Evolutionary conservation across 192 early-diverging fungal genomes (phyloP), one percentile per base, ranked within the genome.

Genomic region (Backusella tarrabulga): DNA sequence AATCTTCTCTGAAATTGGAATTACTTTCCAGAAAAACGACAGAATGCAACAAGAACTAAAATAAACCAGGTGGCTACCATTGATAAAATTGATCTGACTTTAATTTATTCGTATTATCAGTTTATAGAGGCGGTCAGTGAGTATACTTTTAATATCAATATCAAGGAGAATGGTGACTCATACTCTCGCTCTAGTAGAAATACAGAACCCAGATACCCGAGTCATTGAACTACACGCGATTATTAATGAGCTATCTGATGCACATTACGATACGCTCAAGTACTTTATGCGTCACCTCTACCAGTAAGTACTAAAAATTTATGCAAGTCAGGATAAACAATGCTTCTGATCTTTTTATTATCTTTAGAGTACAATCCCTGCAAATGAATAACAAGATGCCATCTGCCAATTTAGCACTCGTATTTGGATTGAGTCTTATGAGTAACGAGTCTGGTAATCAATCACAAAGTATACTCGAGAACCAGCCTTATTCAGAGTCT

Each of bases 401-500:
- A 35, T 85, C 89, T 19, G 83, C 88, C 34, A 99, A 99, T 76
- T 82, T 99, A 63, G 88, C 92, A 23, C 94, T 96, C 69, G 92
- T 99, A 2, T 98, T 97, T 91, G 97, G 96, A 5, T 93, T 96
- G 7, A 98, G 95, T 14, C 79, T 96, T 56, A 85, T 95, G 77
- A 90, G 78, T n/a, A 74, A 74, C 29, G 85, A 86, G 42, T 54
- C 73, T 34, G 66, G 63, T 41, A 34, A 46, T 67, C 73, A 56
- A 74, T 42, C 38, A 12, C 35, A 75, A 35, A 67, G 32, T 26
- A 44, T 46, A 14, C 19, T 66, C 17, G 66, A 75, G 6, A 75
- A 68, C 35, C 40, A 66, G 15, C 74, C 29, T 41, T 75, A 83
- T 4, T 84, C 75, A 12, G 90, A 92, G 19, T 84, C 91, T 72